Conservation (phyloP, 108 stramenopile genomes). For the Mayamaea pseudoterrestris region DNA sequence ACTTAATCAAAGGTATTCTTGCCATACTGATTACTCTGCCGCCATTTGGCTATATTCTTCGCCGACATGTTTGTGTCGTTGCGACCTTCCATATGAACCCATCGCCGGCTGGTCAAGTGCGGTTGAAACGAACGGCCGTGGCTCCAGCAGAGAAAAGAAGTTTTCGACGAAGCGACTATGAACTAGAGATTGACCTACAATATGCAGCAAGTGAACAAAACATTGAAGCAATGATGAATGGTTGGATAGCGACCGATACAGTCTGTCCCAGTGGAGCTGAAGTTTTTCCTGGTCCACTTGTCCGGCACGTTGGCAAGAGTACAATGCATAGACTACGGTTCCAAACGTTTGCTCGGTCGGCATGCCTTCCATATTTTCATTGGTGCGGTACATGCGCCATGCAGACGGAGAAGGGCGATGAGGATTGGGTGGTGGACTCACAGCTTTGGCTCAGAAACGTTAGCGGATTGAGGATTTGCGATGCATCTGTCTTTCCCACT, state of each 20-base stretch:
- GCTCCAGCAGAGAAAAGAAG: not conserved
- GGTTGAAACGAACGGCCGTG: not conserved
- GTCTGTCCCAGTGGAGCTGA: not conserved
- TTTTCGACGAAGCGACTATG: not conserved
- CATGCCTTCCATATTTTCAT: constrained; percentile 64
- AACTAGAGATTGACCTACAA: not conserved
- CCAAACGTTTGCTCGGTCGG: constrained; percentile 25
- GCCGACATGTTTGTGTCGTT: not conserved
- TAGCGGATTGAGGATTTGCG: constrained; percentile 39
- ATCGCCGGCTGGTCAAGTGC: not conserved
- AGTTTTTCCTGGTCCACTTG: not conserved
- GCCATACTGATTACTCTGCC: not conserved
- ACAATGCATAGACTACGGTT: constrained; percentile 9
- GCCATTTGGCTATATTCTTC: not conserved
- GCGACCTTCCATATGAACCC: not conserved
- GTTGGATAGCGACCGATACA: not conserved
- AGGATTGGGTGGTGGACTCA: constrained; percentile 32
- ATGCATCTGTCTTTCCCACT: constrained; percentile 57
- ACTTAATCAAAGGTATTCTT: not conserved
- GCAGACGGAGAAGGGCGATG: constrained; percentile 11
- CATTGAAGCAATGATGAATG: not conserved
- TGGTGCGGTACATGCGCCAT: constrained; percentile 67
- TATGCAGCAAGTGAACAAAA: constrained; percentile 1
- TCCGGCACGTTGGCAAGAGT: no score
- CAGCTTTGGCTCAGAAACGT: constrained; percentile 32